These are phyloP conservation scores for Lipomyces yamanashiensis DNA, from an alignment of 805 yeast species.

Conservation along the genomic window DNA sequence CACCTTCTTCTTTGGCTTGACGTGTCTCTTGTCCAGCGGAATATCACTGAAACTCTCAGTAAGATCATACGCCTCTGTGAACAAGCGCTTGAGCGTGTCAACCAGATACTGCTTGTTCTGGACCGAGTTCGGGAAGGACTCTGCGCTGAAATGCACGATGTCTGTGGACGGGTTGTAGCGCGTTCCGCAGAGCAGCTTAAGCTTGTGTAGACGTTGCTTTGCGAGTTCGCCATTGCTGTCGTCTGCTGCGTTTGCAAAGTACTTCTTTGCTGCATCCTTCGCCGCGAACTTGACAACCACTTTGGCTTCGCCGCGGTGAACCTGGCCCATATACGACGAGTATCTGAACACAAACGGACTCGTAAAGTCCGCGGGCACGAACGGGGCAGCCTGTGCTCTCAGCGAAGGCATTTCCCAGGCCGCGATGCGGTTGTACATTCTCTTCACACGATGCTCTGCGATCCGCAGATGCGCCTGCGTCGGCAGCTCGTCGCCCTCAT, in stretches of 20 bases:
- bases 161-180: conserved; percentile 70
- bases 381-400: conserved; percentile 15
- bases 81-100: conserved; percentile 62
- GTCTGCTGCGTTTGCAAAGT: conserved; percentile 44
- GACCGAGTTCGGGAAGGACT: conserved; percentile 71
- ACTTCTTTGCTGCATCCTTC: conserved; percentile 50
- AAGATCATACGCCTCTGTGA: conserved; percentile 66
- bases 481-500: conserved; percentile 20
- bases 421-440: conserved; percentile 78
- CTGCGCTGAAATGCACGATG: conserved; percentile 65
- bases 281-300: conserved; percentile 66
- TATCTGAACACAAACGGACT: conserved; percentile 62
- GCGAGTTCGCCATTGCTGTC: conserved; percentile 39
- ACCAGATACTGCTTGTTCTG: conserved; percentile 82
- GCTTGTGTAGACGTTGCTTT: conserved; percentile 63
- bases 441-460: conserved; percentile 71
- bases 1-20: conserved; percentile 51
- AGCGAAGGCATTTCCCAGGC: conserved; percentile 92
- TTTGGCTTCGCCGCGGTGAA: conserved; percentile 68
- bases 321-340: conserved; percentile 74
- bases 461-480: conserved; percentile 62
- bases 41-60: conserved; percentile 72
- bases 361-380: conserved; percentile 22
- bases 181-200: conserved; percentile 76
- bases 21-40: conserved; percentile 80